These are phyloP conservation scores for Ceratobasidium sp. DNA, from an alignment of 1,284 basidiomycete genomes.

Conservation along the genomic window DNA sequence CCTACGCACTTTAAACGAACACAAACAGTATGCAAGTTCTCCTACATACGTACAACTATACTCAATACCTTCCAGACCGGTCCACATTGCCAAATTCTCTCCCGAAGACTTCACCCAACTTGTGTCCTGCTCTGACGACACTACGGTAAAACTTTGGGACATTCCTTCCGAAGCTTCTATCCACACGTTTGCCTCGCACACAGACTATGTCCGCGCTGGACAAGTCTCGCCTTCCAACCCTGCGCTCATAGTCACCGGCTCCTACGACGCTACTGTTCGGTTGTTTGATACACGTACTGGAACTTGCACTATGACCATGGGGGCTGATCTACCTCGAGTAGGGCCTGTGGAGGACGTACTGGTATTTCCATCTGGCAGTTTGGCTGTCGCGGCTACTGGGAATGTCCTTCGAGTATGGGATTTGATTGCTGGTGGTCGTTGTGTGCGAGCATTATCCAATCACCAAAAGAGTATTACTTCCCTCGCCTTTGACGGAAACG, in stretches of 20 bases:
- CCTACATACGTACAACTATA: neutral
- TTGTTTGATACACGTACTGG: slow-evolving; percentile 90
- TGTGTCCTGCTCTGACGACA: slow-evolving; percentile 96
- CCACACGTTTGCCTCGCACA: slow-evolving; percentile 84
- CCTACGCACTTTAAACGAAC: slow-evolving; percentile 89
- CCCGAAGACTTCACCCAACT: slow-evolving; percentile 82
- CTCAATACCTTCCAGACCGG: slow-evolving; percentile 65
- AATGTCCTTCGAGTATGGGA: slow-evolving; percentile 98
- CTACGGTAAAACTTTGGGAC: slow-evolving; percentile 95
- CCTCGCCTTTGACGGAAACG: slow-evolving; percentile 81
- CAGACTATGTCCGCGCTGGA: slow-evolving; percentile 96
- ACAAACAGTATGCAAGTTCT: slow-evolving; percentile 74
- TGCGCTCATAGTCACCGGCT: slow-evolving; percentile 89
- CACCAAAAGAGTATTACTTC: slow-evolving; percentile 98
- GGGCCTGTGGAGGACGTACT: slow-evolving; percentile 94
- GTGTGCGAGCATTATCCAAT: slow-evolving; percentile 90
- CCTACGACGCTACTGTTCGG: slow-evolving; percentile 93
- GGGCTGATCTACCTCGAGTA: slow-evolving; percentile 63
- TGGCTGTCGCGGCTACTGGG: slow-evolving; percentile 88
- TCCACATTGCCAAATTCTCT: slow-evolving; percentile 95
- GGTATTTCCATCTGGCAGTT: slow-evolving; percentile 92
- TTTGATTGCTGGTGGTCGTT: slow-evolving; percentile 90
- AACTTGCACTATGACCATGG: slow-evolving; percentile 86
- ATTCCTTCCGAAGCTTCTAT: slow-evolving; percentile 89
- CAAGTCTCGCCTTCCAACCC: slow-evolving; percentile 87